Base-by-base conservation (phyloP, 768 basidiomycete genomes). In the Lactarius trivialis region DNA sequence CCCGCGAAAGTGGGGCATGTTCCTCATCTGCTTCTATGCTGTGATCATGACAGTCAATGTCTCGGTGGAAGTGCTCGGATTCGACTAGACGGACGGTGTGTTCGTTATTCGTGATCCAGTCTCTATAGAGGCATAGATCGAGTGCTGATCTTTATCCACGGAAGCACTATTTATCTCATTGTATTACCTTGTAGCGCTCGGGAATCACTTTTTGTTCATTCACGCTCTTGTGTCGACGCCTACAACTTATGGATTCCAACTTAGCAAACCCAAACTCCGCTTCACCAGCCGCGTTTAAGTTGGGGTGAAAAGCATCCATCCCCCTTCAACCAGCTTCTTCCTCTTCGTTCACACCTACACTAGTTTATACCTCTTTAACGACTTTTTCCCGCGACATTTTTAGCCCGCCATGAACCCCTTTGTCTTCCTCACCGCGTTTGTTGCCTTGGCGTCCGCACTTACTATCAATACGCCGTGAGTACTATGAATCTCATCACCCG, bases 1-100 rank as follows among this genome's bases (percentile, higher is more conserved):
- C 51, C 85, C 89, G 41, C 78, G 87, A 56, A 76, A 79, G 53
- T 98, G 93, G 93, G 95, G 93, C 0, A 67, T 88, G 30, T 81
- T 89, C 68, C 78, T 98, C 67, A 86, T 97, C 50, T 70, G 75
- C 9, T 84, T 82, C 19, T 98, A 98, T 70, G 68, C 80, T 32
- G 76, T 79, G 21, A 81, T 96, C 65, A 96, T 97, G 91, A 72
- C 76, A 6, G 76, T 83, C 60, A 96, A 92, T 69, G 74, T 98
- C 55, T 73, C 85, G 55, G 91, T 95, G 26, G 94, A 98, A 72
- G 71, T 93, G 8, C 77, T 60, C 30, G 60, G 59, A 55, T 24
- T 52, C 24, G 58, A 60, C 54, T 60, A 48, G 50, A 21, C 33
- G 41, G 53, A 37, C 37, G 37, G 34, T 53, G 65, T 34, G 50